Evolutionary conservation across 225 moss, liverwort and hornwort species (phyloP).

Genomic region (Pseudoscleropodium purum): DNA sequence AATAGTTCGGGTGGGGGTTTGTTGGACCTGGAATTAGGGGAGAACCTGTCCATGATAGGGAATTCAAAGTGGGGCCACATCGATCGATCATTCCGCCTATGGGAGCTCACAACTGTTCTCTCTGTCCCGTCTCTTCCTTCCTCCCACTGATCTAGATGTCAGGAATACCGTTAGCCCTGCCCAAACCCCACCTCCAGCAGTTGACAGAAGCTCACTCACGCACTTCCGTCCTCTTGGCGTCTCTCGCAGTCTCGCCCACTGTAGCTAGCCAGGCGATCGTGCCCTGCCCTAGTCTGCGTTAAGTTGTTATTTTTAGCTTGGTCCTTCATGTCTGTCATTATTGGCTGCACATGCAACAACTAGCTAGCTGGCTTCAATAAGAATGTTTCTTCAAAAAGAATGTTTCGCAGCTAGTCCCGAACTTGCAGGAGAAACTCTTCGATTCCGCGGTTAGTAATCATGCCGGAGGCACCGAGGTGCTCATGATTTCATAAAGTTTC

Average conservation of each 20-base stretch:
- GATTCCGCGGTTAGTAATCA: background rate
- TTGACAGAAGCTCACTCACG: background rate
- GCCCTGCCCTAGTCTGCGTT: background rate
- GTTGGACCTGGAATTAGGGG: background rate
- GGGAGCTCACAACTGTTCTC: background rate
- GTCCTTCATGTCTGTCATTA: background rate
- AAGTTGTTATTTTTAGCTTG: background rate
- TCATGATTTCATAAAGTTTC: background rate
- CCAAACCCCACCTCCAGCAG: background rate
- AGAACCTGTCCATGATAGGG: conserved; percentile 5
- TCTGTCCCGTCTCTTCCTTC: background rate
- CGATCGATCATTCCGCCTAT: conserved; percentile 6
- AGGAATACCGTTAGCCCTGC: conserved; percentile 20
- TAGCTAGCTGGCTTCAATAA: background rate
- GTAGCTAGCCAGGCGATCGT: background rate
- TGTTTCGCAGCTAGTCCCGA: background rate
- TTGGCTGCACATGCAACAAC: background rate
- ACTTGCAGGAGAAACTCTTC: background rate
- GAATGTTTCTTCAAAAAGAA: background rate
- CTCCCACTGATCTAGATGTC: background rate
- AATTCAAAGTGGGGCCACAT: background rate
- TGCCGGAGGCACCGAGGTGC: background rate
- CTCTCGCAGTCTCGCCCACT: background rate
- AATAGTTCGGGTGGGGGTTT: background rate
- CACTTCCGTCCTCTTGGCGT: no score